Evolutionary conservation across 768 basidiomycete genomes (phyloP).

Genomic region (Lenzites betulinus): DNA sequence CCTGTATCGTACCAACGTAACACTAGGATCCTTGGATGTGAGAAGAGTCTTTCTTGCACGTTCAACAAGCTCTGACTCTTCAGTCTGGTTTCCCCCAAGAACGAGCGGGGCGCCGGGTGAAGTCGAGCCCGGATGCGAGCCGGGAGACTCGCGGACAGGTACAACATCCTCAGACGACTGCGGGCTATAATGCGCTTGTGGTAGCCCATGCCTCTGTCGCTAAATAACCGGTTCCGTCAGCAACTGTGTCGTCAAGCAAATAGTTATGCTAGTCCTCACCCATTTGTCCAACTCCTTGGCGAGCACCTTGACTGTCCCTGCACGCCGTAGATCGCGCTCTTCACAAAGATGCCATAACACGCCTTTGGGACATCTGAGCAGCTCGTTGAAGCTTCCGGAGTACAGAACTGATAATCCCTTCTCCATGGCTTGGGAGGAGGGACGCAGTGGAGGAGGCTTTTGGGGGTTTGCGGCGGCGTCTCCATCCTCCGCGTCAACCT

Average conservation of each 20-base stretch:
- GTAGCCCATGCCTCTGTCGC: neutral
- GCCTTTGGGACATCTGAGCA: neutral
- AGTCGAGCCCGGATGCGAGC: too few relatives aligned
- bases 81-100: too few relatives aligned
- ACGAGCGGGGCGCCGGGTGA: too few relatives aligned
- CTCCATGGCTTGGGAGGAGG: neutral
- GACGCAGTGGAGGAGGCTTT: neutral
- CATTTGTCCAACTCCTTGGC: neutral
- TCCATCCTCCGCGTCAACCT: neutral
- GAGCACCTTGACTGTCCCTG: neutral
- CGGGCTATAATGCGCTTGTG: too few relatives aligned
- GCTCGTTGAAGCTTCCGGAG: neutral
- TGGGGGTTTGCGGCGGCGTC: neutral
- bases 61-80: neutral
- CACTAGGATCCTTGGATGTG: neutral
- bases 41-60: neutral
- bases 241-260: neutral
- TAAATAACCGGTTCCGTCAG: neutral
- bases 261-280: neutral
- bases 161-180: too few relatives aligned
- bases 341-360: neutral
- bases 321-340: neutral
- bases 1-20: neutral
- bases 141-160: too few relatives aligned
- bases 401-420: neutral